Base-by-base conservation (phyloP, 495 filamentous ascomycete species). In the Penicillium argentinense region DNA sequence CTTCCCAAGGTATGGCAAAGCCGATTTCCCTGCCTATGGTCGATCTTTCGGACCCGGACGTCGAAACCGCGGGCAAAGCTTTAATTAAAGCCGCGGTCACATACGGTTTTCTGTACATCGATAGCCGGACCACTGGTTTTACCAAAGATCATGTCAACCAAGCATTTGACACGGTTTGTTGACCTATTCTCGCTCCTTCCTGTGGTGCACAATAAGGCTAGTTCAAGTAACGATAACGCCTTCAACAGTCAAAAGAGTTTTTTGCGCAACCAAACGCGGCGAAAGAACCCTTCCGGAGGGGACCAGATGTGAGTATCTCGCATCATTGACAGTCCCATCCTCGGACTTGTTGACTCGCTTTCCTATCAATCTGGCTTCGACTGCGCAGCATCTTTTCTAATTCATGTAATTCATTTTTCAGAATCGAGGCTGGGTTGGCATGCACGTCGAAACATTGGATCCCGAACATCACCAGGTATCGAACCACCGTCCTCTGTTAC, bases 371-470 rank as follows among this genome's bases (percentile, higher is more conserved):
- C n/a, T n/a, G n/a, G n/a, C n/a, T n/a, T n/a, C n/a, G n/a, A n/a
- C n/a, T n/a, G n/a, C n/a, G n/a, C n/a, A n/a, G n/a, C n/a, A n/a
- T n/a, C n/a, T n/a, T 26, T 11, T 5, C 25, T 26, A 26, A 26
- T 5, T 41, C 26, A 19, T 6, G 56, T 54, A 14, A 44, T 9
- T 33, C 4, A 29, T 2, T 19, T 22, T 9, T 13, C 37, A 81
- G 64, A 93, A 95, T 51, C 74, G 76, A 37, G 89, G 89, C 9
- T 95, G 89, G 89, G 74, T 80, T 0, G 76, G 76, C 1, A 88
- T 90, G 84, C 82, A 89, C 52, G 75, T 81, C 4, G 89, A 95
- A 57, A 88, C 80, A 0, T 69, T 93, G n/a, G 88, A 93, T 62
- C 84, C 87, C 5, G 77, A 80, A 37, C 81, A 77, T 40, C 88